Evolutionary conservation across 2,329 filamentous ascomycete genomes (phyloP).

Genomic region (Cladosporium sp.): DNA sequence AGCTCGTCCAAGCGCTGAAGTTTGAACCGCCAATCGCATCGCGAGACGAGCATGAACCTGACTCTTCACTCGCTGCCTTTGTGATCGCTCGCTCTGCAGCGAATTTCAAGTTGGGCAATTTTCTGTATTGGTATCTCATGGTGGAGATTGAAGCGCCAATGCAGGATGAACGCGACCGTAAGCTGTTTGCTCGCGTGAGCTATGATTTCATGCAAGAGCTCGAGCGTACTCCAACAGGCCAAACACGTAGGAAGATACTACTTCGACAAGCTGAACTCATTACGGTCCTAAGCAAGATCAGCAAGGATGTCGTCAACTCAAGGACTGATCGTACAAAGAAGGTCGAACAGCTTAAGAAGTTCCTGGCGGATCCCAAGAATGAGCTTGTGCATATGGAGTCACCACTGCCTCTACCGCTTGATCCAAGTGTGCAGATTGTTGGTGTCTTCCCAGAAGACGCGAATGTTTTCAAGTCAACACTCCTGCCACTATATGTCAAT

Average conservation of each 20-base stretch:
- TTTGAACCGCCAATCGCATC: constrained; percentile 68
- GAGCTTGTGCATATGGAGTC: constrained; percentile 80
- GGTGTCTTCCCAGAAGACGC: constrained; percentile 81
- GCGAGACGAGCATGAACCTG: constrained; percentile 47
- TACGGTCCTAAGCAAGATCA: constrained; percentile 80
- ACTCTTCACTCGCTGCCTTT: constrained; percentile 85
- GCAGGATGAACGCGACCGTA: constrained; percentile 67
- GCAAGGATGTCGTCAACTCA: constrained; percentile 79
- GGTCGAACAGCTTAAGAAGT: constrained; percentile 77
- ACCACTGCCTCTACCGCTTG: constrained; percentile 80
- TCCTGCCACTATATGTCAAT: constrained; percentile 85
- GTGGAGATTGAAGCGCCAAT: constrained; percentile 73
- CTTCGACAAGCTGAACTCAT: constrained; percentile 86
- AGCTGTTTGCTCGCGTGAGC: constrained; percentile 86
- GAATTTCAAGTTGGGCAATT: constrained; percentile 89
- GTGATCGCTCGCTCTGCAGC: constrained; percentile 81
- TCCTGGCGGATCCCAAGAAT: constrained; percentile 83
- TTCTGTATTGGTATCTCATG: constrained; percentile 97
- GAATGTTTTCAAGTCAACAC: constrained; percentile 89
- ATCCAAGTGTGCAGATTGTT: constrained; percentile 74
- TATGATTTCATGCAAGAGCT: constrained; percentile 94
- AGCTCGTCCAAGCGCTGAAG: constrained; percentile 92
- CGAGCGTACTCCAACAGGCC: constrained; percentile 65
- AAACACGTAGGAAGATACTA: constrained; percentile 69
- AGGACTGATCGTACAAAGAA: constrained; percentile 75